Evolutionary conservation across 192 early-diverging fungal species (phyloP), one percentile per base, ranked within the genome.

Genomic region (Coemansia sp.): DNA sequence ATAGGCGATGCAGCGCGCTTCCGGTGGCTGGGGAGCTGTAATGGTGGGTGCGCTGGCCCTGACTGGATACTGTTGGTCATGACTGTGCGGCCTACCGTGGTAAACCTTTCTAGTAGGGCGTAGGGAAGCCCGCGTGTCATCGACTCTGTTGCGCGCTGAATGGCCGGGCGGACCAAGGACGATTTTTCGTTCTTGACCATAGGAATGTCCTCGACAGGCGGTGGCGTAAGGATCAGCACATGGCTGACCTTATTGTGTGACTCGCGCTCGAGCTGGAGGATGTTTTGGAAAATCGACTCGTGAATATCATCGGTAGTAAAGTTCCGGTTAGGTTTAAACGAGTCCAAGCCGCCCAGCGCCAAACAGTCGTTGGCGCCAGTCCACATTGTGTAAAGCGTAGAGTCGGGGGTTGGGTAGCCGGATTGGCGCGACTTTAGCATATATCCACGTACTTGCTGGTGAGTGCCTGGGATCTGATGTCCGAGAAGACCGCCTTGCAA

Each of bases 181-280:
- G 42, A 23, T 31, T 64, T 68, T n/a, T 74, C 80, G 39, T 69
- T 44, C 25, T 38, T 63, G 27, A 82, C 75, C 66, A 82, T 60
- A n/a, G 80, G 80, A 67, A 67, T 68, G 62, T 82, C 74, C 69
- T 82, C 75, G 25, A 77, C 69, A 1, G 80, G 80, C 36, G 80
- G 80, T 44, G 80, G 80, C 0, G 80, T 77, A 27, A 82, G 61
- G 3, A 82, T 48, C 5, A 82, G 51, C 23, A 82, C 69, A 55
- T 72, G 55, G 21, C 55, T 68, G 15, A 75, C 62, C 46, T 66
- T 67, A 68, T 75, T 82, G 48, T 82, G 80, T 55, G 80, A 82
- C 63, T 82, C 80, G 67, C 72, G 80, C 64, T 82, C 80, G 38
- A 82, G 62, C 69, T 82, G 80, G 46, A 82, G 63, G 38, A 82